Evolutionary conservation across 176 grass and related monocot genomes (phyloP).

Genomic region (Oryza punctata): DNA sequence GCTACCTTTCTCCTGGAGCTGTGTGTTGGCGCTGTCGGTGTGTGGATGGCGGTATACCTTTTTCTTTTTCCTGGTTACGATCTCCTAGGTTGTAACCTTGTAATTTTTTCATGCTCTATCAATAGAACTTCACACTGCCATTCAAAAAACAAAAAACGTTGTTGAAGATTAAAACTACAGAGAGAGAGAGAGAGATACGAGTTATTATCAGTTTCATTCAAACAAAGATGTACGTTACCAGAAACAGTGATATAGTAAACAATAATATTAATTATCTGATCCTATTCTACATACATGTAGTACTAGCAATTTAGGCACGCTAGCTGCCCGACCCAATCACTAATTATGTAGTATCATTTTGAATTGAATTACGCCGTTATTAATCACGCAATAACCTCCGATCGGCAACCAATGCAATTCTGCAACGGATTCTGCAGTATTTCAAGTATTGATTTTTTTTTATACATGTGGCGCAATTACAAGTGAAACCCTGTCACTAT

Average conservation of each 20-base stretch:
- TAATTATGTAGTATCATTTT: not conserved
- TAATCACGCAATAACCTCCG: not conserved
- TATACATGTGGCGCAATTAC: not conserved
- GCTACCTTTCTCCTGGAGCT: too few relatives aligned
- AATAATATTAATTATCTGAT: not conserved
- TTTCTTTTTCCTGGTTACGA: too few relatives aligned
- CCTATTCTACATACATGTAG: not conserved
- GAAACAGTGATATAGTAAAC: not conserved
- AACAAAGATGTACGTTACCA: not conserved
- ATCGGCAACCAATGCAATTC: not conserved
- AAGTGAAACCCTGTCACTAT: not conserved
- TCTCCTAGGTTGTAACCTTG: too few relatives aligned
- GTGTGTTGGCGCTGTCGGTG: too few relatives aligned
- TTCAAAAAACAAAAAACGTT: too few relatives aligned
- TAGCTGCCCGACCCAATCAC: not conserved
- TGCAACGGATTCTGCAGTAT: not conserved
- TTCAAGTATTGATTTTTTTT: not conserved
- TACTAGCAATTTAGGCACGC: not conserved
- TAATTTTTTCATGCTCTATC: too few relatives aligned
- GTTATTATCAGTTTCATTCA: not conserved
- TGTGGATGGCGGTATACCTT: too few relatives aligned
- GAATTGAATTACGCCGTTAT: not conserved
- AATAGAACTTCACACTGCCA: too few relatives aligned
- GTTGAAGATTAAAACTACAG: too few relatives aligned
- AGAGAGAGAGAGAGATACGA: too few relatives aligned